Evolutionary conservation across 345 rosid species (phyloP), one percentile per base, ranked within the genome.

Genomic region (Salix caprea): DNA sequence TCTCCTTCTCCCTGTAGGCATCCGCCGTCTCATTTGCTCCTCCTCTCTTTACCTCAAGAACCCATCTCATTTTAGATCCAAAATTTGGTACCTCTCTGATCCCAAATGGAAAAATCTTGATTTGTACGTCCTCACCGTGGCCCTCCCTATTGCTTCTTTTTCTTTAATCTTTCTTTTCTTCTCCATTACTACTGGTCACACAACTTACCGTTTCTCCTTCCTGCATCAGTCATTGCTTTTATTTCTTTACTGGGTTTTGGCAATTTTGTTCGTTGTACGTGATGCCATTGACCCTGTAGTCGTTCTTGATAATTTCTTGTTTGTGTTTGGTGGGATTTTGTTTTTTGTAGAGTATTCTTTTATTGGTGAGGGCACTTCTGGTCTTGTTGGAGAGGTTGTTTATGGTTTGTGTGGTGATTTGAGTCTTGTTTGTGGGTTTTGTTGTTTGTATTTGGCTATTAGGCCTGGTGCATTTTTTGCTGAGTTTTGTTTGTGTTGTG

Each of bases 141-240:
- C 87, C 65, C 90, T 90, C 42, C 94, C 91, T 23, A 74, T 87
- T 30, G 85, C 89, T 70, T 88, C 87, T 34, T 86, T 88, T 74
- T 77, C 90, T 23, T 71, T 84, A 34, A 42, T 87, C 76, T 83
- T 87, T 83, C 67, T 87, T 74, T 90, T 87, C 84, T 56, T 80
- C 58, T 75, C 91, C 32, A 73, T 87, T 50, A 76, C 85, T 13
- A 58, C 62, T 24, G 85, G 77, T 28, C 88, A 81, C 75, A 79
- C 91, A 30, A 66, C 90, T 67, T 87, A 83, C 79, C 82, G 80
- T 30, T 88, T 82, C 84, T 82, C 90, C 36, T 87, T 86, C 81
- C 78, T 79, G 76, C 86, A 84, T 60, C 90, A 87, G 42, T 85
- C 87, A 19, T 26, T 74, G 3, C 46, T 80, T 34, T 78, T 87